Evolutionary conservation across 2,329 filamentous ascomycete genomes (phyloP), one percentile per base, ranked within the genome.

Genomic region (Neonectria magnoliae): DNA sequence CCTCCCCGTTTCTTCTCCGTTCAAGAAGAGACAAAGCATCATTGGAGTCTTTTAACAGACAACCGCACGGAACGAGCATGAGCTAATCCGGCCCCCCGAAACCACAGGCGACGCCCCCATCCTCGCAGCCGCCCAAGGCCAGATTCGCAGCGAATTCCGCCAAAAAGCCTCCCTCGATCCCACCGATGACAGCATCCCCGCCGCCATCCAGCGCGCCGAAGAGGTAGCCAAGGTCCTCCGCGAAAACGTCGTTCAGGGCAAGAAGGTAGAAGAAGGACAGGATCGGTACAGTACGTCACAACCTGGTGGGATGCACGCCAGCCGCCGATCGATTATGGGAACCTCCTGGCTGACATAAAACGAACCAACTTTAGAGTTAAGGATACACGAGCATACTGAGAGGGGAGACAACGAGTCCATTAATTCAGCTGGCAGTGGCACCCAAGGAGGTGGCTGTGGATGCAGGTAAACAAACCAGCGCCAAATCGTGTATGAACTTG

Each of bases 361-460:
- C 2, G 27, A 50, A n/a, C 13, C 10, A 22, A 47, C 20, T 14
- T 36, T 71, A 98, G 94, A 91, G 76, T 82, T 98, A 62, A 87
- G 91, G 56, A 98, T 99, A 80, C 96, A 98, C 78, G 87, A 97
- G 66, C 83, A 97, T 69, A 99, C 91, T 31, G 95, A 99, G 79
- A 86, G 93, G 69, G 94, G 96, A 58, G 92, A 98, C 80, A 99
- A 99, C 76, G 94, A 98, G 72, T 93, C 91, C 36, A 88, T 98
- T 74, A 97, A 94, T 80, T 83, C 88, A 56, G 85, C 85, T 2
- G 83, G 81, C 64, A 77, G 66, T 2, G 76, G 75, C 42, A 63
- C 62, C n/a, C 69, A 74, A 8, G 75, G 77, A 20, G 77, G 78
- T 13, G 79, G 80, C 59, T 75, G 76, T 38, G 71, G 76, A 58